Percentiles rank a stretch among this genome's conserved stretches.
Conservation (phyloP, 495 filamentous ascomycete species). For the Hypoxylon fuscum region DNA sequence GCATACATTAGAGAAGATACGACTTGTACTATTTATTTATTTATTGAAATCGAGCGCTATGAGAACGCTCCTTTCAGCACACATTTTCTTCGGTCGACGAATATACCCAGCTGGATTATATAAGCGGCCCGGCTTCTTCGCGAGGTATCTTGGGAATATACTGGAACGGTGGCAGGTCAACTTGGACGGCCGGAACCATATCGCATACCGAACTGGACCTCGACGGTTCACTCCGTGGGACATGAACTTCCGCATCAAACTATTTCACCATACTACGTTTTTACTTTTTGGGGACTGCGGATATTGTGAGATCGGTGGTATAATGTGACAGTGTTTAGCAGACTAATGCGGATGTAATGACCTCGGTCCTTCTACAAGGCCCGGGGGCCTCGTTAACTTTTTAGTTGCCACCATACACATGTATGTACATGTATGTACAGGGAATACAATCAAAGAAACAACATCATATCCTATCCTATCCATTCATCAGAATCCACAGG, state of each 20-base stretch:
- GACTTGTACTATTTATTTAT: constrained; percentile 32
- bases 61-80: constrained; percentile 14
- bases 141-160: constrained; percentile 20
- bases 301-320: constrained; percentile 17
- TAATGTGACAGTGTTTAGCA: constrained; percentile 20
- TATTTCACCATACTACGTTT: constrained; percentile 13
- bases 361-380: constrained; percentile 1
- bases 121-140: constrained; percentile 12
- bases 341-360: constrained; percentile 25
- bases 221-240: constrained; percentile 8
- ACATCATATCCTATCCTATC: constrained; percentile 4
- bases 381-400: neutral
- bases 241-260: constrained; percentile 11
- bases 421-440: constrained; percentile 12
- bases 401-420: neutral
- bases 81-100: constrained; percentile 21
- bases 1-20: constrained; percentile 34
- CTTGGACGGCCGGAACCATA: constrained; percentile 8
- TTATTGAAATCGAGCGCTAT: constrained; percentile 12
- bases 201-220: constrained; percentile 17
- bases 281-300: constrained; percentile 3
- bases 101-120: constrained; percentile 38
- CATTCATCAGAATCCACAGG: constrained; percentile 2
- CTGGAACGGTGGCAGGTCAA: constrained; percentile 15
- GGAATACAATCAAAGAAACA: constrained; percentile 13